These are phyloP conservation scores for Dionaea muscipula DNA, from an alignment of 179 eudicot species.

Conservation along the genomic window DNA sequence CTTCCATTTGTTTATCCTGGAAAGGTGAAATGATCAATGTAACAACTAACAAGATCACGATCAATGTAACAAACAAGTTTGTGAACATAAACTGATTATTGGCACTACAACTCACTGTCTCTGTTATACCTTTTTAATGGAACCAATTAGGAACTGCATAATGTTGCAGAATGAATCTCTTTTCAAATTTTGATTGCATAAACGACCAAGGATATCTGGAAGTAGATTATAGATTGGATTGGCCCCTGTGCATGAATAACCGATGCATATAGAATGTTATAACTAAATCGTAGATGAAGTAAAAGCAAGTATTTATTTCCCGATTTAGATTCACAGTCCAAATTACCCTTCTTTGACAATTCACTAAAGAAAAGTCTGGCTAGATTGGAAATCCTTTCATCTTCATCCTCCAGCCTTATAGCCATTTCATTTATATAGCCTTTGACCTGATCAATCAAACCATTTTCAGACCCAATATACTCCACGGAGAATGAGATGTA, in stretches of 20 bases:
- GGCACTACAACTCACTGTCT: neutral
- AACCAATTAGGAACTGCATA: conserved; percentile 86
- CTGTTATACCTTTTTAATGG: conserved; percentile 69
- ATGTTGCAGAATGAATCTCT: conserved; percentile 73
- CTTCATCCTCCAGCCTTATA: conserved; percentile 79
- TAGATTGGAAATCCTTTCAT: conserved; percentile 81
- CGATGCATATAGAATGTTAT: neutral
- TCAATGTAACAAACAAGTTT: neutral
- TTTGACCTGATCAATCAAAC: conserved; percentile 51
- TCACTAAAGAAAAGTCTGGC: conserved; percentile 81
- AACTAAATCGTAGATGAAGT: neutral
- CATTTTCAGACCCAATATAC: conserved; percentile 8
- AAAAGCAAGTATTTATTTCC: neutral
- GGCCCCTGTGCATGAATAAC: conserved; percentile 34
- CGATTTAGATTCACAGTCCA: neutral
- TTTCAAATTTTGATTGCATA: conserved; percentile 57
- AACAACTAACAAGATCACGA: no score
- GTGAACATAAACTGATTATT: neutral
- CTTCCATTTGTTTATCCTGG: conserved; percentile 97
- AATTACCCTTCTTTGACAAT: conserved; percentile 76
- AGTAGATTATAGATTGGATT: conserved; percentile 90
- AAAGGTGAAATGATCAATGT: conserved; percentile 9
- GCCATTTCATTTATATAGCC: conserved; percentile 93
- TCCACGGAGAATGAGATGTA: neutral
- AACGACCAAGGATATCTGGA: conserved; percentile 88